Evolutionary conservation across 805 yeast species (phyloP), one percentile per base, ranked within the genome.

Genomic region (Kuraishia borneana): DNA sequence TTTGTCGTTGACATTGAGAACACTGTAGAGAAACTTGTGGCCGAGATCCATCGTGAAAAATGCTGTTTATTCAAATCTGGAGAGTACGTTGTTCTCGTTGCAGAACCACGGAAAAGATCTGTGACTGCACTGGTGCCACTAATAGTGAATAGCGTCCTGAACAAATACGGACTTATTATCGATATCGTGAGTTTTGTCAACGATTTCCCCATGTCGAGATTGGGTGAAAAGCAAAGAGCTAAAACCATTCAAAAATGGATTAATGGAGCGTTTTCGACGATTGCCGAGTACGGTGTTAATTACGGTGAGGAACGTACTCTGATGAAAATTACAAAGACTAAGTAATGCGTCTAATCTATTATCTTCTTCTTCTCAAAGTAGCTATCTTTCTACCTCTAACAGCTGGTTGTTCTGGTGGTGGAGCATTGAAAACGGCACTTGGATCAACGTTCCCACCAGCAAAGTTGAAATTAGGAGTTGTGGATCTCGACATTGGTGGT

Each of bases 1-100:
- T 89, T 92, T 63, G 94, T 94, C 1, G 58, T 65, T 18, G 98
- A 92, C 53, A 70, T 92, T 36, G 98, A 76, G 56, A 39, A 63
- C 38, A 67, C 92, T 36, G 63, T 88, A 32, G 76, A 75, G 50
- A 49, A 62, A 32, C 56, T 65, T 4, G 73, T 71, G 41, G 39
- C 57, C 10, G 55, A 60, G n/a, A 63, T 76, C 18, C 45, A 45
- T 14, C 42, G 51, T n/a, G 54, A 57, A 3, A 56, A 59, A 1
- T 57, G 78, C 21, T 77, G 87, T 45, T 68, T 87, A 1, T 79
- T 85, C 54, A 87, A 83, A 50, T 77, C 88, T 26, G 88, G 87
- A 6, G 89, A 85, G 13, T 73, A 81, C 46, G 70, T 83, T 3
- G 70, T 87, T 7, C 74, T 83, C 12, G 74, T 89, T 6, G 72